Conservation (phyloP, 306 rosid species). For the Sophora flavescens region DNA sequence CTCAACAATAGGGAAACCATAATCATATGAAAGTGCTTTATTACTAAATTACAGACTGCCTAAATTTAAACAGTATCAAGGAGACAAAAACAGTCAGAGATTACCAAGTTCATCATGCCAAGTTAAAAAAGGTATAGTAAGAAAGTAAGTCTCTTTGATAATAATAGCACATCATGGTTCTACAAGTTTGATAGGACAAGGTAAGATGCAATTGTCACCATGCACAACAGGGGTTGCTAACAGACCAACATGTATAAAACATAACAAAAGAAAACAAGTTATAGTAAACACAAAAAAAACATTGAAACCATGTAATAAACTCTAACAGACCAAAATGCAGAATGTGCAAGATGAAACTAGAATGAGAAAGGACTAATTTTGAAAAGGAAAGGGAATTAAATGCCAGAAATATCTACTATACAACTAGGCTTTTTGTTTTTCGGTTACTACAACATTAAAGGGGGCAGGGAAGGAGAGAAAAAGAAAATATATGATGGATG, state of each 20-base stretch:
- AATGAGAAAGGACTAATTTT: not conserved
- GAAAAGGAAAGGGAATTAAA: not conserved
- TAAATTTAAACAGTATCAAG: constrained; percentile 1
- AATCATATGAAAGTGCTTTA: not conserved
- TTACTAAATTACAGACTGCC: not conserved
- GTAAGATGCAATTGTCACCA: not conserved
- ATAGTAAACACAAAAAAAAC: not conserved
- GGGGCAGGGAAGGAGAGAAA: not conserved
- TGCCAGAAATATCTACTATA: not conserved
- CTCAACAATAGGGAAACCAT: not conserved
- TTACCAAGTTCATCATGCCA: not conserved
- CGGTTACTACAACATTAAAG: not conserved
- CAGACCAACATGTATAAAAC: constrained; percentile 13
- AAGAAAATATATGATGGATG: constrained; percentile 31
- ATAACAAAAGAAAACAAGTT: not conserved
- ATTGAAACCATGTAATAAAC: not conserved
- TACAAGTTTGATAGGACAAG: not conserved
- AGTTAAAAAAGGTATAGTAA: not conserved
- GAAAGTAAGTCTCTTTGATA: not conserved
- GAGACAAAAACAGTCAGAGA: not conserved
- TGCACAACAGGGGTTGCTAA: not conserved
- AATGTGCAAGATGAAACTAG: constrained; percentile 8
- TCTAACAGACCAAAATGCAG: constrained; percentile 12
- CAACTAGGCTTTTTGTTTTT: not conserved
- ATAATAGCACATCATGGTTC: not conserved